Percentiles rank a stretch among this genome's conserved stretches.
Evolutionary conservation across 345 rosid species (phyloP).

Genomic region (Aethionema arabicum): DNA sequence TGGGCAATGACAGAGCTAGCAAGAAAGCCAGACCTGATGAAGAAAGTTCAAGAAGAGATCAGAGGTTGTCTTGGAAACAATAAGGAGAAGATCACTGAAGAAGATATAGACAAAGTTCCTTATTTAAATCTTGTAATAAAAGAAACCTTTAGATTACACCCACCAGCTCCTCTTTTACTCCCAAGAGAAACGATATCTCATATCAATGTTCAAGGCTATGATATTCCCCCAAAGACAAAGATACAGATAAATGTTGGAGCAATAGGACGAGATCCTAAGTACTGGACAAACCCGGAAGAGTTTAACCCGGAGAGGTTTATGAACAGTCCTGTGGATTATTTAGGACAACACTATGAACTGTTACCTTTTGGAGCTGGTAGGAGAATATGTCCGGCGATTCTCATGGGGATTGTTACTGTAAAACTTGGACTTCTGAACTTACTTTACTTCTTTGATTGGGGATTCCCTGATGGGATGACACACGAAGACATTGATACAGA

Average conservation of each 20-base stretch:
- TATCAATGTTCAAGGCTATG: constrained; percentile 23
- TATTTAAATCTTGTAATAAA: constrained; percentile 26
- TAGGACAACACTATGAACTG: neutral
- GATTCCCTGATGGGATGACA: constrained; percentile 1
- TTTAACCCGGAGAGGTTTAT: constrained; percentile 2
- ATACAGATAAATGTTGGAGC: constrained; percentile 18
- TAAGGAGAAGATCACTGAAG: constrained; percentile 14
- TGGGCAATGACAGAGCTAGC: constrained; percentile 27
- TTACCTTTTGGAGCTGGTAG: neutral
- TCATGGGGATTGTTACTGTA: neutral
- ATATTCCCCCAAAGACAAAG: constrained; percentile 16
- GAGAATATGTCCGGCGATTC: neutral
- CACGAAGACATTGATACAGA: neutral
- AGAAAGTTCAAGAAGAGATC: constrained; percentile 24
- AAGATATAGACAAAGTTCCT: constrained; percentile 18
- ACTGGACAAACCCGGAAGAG: neutral
- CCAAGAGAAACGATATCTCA: constrained; percentile 26
- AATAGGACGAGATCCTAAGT: neutral
- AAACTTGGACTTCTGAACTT: neutral
- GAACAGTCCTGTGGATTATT: neutral
- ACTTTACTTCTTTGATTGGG: constrained; percentile 2
- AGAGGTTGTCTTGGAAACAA: neutral
- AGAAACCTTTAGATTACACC: constrained; percentile 27
- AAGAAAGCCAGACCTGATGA: constrained; percentile 29
- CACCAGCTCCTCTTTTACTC: constrained; percentile 22